Conservation (phyloP, 495 filamentous ascomycete genomes). For the Neurospora tetrasperma region DNA sequence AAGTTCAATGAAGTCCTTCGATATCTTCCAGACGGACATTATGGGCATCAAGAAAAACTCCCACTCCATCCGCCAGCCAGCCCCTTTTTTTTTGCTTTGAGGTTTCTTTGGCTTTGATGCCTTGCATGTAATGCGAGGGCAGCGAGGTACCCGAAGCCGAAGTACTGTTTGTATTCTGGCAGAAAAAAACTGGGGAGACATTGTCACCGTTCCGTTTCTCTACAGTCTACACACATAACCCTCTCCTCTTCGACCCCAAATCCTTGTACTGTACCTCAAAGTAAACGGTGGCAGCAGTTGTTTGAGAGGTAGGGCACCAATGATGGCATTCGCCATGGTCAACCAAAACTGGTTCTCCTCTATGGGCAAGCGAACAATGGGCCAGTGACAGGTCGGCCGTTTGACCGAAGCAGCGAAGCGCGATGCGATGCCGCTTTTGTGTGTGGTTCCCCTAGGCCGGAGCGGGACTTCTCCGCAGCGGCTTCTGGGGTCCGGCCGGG, state of each 20-base stretch:
- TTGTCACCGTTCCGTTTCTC: neutral
- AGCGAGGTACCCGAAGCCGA: neutral
- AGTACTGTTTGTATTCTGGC: neutral
- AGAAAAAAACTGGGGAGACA: neutral
- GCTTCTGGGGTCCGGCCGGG: neutral
- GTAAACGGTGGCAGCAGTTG: neutral
- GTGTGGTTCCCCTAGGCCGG: neutral
- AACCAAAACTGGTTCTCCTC: neutral
- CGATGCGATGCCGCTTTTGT: neutral
- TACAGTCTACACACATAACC: neutral
- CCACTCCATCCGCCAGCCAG: neutral
- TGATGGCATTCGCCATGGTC: neutral
- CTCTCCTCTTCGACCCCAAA: neutral
- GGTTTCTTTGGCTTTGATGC: neutral
- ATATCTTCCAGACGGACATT: neutral
- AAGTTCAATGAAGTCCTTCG: neutral
- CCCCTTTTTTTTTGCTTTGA: neutral
- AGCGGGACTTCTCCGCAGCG: neutral
- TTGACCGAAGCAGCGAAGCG: neutral
- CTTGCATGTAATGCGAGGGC: neutral
- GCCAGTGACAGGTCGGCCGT: neutral
- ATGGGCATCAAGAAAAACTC: neutral
- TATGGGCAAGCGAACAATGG: neutral
- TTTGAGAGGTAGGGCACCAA: neutral
- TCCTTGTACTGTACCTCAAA: neutral